These are phyloP conservation scores for Sporothrix phasma DNA, from an alignment of 2,329 filamentous ascomycete species.

Conservation along the genomic window DNA sequence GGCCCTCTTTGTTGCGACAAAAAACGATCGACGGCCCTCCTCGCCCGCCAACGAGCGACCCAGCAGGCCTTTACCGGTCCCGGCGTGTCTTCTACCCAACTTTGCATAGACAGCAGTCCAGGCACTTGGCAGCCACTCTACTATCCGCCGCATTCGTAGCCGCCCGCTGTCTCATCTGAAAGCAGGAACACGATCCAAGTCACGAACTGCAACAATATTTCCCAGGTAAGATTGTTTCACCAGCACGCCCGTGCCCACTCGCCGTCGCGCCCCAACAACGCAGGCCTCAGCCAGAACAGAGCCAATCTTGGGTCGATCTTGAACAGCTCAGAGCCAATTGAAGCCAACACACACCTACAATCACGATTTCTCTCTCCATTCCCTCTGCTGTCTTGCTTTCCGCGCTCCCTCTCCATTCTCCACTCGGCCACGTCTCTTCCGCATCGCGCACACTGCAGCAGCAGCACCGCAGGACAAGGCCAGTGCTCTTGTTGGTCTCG, in stretches of 20 bases:
- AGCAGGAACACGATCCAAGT: not conserved
- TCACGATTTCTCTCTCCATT: not conserved
- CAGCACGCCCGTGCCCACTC: not conserved
- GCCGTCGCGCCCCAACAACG: not conserved
- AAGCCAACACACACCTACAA: not conserved
- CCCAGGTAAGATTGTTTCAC: not conserved
- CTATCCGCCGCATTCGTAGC: not conserved
- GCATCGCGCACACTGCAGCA: not conserved
- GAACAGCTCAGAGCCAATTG: not conserved
- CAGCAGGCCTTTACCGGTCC: constrained; percentile 1
- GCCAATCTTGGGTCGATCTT: too few relatives aligned
- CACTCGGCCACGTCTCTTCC: not conserved
- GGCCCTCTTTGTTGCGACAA: not conserved
- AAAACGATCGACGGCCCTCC: constrained; percentile 1
- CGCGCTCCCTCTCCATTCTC: not conserved
- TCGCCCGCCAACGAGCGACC: not conserved
- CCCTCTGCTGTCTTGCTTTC: not conserved
- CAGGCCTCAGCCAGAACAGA: not conserved
- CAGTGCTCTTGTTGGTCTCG: not conserved
- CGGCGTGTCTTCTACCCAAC: not conserved
- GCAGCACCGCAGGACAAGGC: not conserved
- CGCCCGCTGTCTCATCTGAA: constrained; percentile 5
- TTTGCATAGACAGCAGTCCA: not conserved
- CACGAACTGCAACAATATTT: not conserved
- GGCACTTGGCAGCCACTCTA: not conserved